Percentiles rank a stretch among this genome's conserved stretches.
Evolutionary conservation across 2,329 filamentous ascomycete species (phyloP).

Genomic region (Alternaria ventricosa): DNA sequence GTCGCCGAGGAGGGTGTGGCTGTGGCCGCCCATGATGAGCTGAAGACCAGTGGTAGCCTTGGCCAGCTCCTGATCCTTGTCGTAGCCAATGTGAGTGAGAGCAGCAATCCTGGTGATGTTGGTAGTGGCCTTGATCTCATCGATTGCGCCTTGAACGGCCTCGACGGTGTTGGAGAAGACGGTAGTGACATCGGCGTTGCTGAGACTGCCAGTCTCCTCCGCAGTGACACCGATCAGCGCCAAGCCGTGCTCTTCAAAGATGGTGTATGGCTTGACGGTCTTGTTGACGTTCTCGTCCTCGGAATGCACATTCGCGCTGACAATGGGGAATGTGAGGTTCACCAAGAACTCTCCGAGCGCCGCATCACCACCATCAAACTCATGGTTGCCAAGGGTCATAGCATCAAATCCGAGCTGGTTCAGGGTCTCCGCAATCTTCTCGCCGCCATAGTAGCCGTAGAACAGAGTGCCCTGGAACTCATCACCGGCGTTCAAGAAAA

Average conservation of each 20-base stretch:
- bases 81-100: constrained; percentile 72
- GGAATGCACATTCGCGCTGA: constrained; percentile 69
- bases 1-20: constrained; percentile 64
- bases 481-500: constrained; percentile 71
- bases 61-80: constrained; percentile 67
- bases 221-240: constrained; percentile 71
- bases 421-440: constrained; percentile 71
- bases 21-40: constrained; percentile 71
- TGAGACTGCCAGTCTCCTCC: constrained; percentile 64
- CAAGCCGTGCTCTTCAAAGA: constrained; percentile 66
- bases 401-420: constrained; percentile 71
- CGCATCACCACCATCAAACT: constrained; percentile 71
- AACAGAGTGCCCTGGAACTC: constrained; percentile 74
- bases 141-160: constrained; percentile 66
- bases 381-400: constrained; percentile 61
- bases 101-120: constrained; percentile 70
- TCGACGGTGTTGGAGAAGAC: constrained; percentile 64
- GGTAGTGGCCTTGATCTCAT: constrained; percentile 66
- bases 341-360: constrained; percentile 66
- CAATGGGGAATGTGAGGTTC: constrained; percentile 69
- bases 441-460: constrained; percentile 69
- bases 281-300: constrained; percentile 65
- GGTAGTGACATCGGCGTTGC: constrained; percentile 64
- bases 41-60: constrained; percentile 67
- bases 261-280: constrained; percentile 69